Percentiles rank a stretch among this genome's conserved stretches.
Conservation (phyloP, 495 filamentous ascomycete species). For the Massariosphaeria phaeospora region DNA sequence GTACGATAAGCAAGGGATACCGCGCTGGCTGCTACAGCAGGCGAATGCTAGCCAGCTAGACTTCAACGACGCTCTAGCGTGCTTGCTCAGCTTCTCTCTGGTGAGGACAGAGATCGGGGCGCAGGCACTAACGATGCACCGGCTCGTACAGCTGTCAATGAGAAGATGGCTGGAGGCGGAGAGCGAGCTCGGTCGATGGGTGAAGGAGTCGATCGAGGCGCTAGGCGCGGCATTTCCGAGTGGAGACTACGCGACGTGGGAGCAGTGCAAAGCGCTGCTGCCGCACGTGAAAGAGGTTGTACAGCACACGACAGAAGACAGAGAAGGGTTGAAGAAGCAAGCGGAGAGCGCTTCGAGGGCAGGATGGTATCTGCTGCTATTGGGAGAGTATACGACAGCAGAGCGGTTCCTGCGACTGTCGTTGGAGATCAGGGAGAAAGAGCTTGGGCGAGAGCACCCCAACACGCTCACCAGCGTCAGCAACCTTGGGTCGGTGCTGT, state of each 20-base stretch:
- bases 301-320: neutral
- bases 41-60: neutral
- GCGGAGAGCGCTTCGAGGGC: neutral
- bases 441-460: constrained; percentile 40
- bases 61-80: constrained; percentile 6
- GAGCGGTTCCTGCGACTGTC: neutral
- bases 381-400: constrained; percentile 30
- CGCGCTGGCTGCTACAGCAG: neutral
- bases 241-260: constrained; percentile 9
- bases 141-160: constrained; percentile 13
- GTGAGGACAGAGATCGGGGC: neutral
- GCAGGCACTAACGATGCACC: constrained; percentile 12
- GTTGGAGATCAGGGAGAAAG: constrained; percentile 37
- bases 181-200: neutral
- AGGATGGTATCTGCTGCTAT: neutral
- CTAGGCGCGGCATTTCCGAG: constrained; percentile 8
- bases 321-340: neutral
- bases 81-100: constrained; percentile 8
- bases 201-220: constrained; percentile 1
- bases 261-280: neutral
- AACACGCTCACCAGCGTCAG: constrained; percentile 43
- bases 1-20: constrained; percentile 17
- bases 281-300: constrained; percentile 1
- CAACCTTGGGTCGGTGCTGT: constrained; percentile 36
- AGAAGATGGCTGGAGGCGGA: constrained; percentile 11